Base-by-base conservation (phyloP, 2,329 filamentous ascomycete genomes). In the Onygena corvina region DNA sequence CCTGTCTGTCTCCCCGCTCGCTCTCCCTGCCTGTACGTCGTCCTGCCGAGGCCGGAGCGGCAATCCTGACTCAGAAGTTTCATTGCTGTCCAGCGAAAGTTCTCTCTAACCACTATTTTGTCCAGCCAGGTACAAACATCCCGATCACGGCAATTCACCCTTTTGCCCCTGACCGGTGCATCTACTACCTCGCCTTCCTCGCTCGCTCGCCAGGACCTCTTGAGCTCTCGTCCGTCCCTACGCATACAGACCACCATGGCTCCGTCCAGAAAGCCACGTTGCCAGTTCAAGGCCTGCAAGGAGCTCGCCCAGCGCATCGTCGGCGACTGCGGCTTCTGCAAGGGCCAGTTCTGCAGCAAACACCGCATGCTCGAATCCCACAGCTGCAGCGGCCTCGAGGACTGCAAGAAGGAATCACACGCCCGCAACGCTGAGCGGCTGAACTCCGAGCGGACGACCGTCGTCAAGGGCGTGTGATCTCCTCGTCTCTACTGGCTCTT, bases 351-450 rank as follows among this genome's bases (percentile, higher is more conserved):
- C 74, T 98, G 92, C 71, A 86, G 86, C 60, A 94, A 88, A 73
- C 92, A 98, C 71, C 79, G 92, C 50, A 77, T 96, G 71, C 71
- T 96, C 56, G 92, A 98, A 69, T 86, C 90, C 59, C 92, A 98
- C 72, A 86, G 86, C 71, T 98, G 92, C 72, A 80, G 79, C 56
- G 88, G 88, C 34, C 74, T 98, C 50, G 92, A 96, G 74, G 86
- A 94, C 71, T 95, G 90, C 77, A 94, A 95, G 77, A 92, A 94
- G 74, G 88, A 94, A 68, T 90, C 86, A 44, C 87, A 94, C 69
- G 87, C 93, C 67, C 81, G 88, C 57, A 98, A 98, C 67, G 86
- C 87, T 52, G 84, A 88, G 57, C 89, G 93, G 71, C 75, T 98
- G 64, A 86, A 95, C 69, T 80, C 82, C 51, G 90, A 98, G 76